These are phyloP conservation scores for Penicillium maclennaniae DNA, from an alignment of 495 filamentous ascomycete genomes.

Conservation along the genomic window DNA sequence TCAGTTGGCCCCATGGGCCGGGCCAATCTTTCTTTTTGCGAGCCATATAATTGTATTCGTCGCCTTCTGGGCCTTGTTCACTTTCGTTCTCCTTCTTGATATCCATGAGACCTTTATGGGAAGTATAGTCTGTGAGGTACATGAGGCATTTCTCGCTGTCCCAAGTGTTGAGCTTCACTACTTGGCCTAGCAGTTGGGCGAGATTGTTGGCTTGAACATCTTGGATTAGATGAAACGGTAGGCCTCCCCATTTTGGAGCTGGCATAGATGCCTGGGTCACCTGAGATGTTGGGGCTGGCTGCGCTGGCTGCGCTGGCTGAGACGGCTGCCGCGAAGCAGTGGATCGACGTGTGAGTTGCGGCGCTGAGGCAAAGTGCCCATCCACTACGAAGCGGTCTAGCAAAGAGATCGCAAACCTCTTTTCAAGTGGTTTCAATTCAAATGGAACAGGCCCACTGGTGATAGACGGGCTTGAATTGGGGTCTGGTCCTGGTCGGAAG, in stretches of 20 bases:
- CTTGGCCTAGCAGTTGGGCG: slow-evolving; percentile 71
- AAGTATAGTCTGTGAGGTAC: slow-evolving; percentile 85
- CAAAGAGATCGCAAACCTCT: slow-evolving; percentile 23
- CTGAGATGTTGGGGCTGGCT: neutral
- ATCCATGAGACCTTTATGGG: slow-evolving; percentile 57
- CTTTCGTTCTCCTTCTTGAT: slow-evolving; percentile 41
- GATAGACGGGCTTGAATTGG: slow-evolving; percentile 20
- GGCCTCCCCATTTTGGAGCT: slow-evolving; percentile 3
- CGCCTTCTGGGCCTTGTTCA: slow-evolving; percentile 42
- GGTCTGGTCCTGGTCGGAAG: slow-evolving; percentile 30
- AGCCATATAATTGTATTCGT: slow-evolving; percentile 44
- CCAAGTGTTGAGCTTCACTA: slow-evolving; percentile 60
- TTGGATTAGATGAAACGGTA: slow-evolving; percentile 62
- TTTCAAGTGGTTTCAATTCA: slow-evolving; percentile 27
- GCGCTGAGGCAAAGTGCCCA: slow-evolving; percentile 5
- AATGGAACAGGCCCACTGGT: slow-evolving; percentile 31
- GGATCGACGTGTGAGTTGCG: neutral
- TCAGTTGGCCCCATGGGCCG: slow-evolving; percentile 73
- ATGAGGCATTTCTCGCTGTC: slow-evolving; percentile 52
- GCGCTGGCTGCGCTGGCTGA: neutral
- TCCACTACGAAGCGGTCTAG: slow-evolving; percentile 21
- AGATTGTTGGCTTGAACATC: slow-evolving; percentile 55
- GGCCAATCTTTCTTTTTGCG: slow-evolving; percentile 52
- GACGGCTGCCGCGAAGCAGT: neutral
- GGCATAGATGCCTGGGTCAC: slow-evolving; percentile 14